Base-by-base conservation (phyloP, 2,329 filamentous ascomycete species). In the Lecanosticta acicola region DNA sequence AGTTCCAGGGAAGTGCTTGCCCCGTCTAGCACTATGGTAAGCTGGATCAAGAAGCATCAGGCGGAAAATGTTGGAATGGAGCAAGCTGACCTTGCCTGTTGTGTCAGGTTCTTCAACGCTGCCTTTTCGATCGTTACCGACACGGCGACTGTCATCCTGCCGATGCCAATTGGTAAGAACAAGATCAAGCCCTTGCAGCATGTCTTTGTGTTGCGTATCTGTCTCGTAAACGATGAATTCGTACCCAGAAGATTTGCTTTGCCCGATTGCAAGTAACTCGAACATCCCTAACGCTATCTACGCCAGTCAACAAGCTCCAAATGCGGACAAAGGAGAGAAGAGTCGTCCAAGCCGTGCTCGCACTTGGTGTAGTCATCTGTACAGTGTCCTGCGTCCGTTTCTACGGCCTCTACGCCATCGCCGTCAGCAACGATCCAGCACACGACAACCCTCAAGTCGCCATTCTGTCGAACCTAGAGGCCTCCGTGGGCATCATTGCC, bases 81-180 rank as follows among this genome's bases (percentile, higher is more conserved):
- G n/a, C n/a, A n/a, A n/a, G n/a, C n/a, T n/a, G n/a, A n/a, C n/a
- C n/a, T n/a, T n/a, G n/a, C n/a, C n/a, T n/a, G n/a, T n/a, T n/a
- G n/a, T n/a, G n/a, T n/a, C 19, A 56, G 51, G 52, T 57, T 55
- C 47, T 50, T 54, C 39, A 62, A 64, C 21, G 57, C 61, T 0
- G 46, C 47, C 16, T 54, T 66, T 39, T 64, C 61, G 34, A 62
- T 66, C 32, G 45, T 55, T 1, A 63, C 60, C 11, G 64, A 66
- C 39, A 41, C 66, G 10, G 50, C 59, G 17, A 60, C 62, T 24
- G 55, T 60, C n/a, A 38, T 61, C 3, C 45, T 65, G 7, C 64
- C 63, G 2, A 56, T 66, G 39, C 62, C 60, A 2, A 59, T 64
- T 1, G 43, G 65, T n/a, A 57, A 53, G n/a, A 34, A n/a, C n/a